Conservation (phyloP, 257 asterid species). For the Solanum chmielewskii region DNA sequence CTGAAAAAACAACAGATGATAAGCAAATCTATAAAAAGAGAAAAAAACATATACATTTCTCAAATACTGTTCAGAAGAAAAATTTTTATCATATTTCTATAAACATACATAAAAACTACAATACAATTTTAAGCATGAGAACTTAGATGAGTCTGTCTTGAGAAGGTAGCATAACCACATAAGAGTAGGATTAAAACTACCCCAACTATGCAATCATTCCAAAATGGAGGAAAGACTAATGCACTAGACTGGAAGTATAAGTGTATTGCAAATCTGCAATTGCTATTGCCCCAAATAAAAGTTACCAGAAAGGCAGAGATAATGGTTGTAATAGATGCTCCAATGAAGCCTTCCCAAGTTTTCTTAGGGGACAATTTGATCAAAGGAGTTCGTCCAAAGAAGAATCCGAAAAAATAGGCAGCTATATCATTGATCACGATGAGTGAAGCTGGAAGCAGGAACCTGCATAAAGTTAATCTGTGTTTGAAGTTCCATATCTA, state of each 20-base stretch:
- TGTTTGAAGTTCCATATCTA: slow-evolving; percentile 15
- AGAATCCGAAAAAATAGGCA: slow-evolving; percentile 81
- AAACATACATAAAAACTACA: neutral
- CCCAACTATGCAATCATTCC: neutral
- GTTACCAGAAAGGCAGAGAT: slow-evolving; percentile 68
- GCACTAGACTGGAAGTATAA: neutral
- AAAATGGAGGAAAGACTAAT: neutral
- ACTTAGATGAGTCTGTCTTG: neutral
- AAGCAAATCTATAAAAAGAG: neutral
- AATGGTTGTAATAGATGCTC: slow-evolving; percentile 78
- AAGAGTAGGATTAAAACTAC: neutral
- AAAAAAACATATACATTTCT: neutral
- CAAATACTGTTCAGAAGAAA: neutral
- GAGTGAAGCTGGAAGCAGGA: slow-evolving; percentile 93
- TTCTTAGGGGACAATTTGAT: slow-evolving; percentile 82
- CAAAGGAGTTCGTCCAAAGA: slow-evolving; percentile 84
- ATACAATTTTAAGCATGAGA: neutral
- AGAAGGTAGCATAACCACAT: neutral
- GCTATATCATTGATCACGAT: slow-evolving; percentile 75
- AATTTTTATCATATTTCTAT: neutral
- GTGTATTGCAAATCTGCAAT: neutral
- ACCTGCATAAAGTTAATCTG: slow-evolving; percentile 48
- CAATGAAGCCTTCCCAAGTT: slow-evolving; percentile 97
- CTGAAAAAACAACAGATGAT: slow-evolving; percentile 28
- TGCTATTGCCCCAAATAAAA: neutral